Evolutionary conservation across 192 early-diverging fungal genomes (phyloP), one percentile per base, ranked within the genome.

Genomic region (Podila verticillata): DNA sequence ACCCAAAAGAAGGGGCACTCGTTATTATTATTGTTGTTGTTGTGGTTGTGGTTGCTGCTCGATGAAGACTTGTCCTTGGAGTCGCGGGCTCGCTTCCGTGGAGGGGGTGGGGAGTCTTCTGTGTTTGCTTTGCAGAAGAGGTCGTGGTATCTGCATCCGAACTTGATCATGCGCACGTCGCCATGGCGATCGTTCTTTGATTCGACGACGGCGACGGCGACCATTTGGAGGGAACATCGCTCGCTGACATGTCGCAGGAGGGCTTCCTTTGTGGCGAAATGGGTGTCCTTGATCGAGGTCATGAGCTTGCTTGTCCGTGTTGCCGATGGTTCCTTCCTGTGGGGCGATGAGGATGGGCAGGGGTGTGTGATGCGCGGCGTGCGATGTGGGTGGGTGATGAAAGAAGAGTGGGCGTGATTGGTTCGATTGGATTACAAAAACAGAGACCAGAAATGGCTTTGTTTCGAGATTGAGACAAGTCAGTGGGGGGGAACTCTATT

Each of bases 161-260:
- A 54, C 51, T 54, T 54, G 51, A 54, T 54, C 51, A 54, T 54
- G 20, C 51, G 51, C 51, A 54, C 51, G 51, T 54, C 22, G 12
- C 51, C 51, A 54, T 54, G 51, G 51, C 51, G 51, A 54, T 54
- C 51, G 51, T 54, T 54, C 22, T 54, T 54, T 54, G 51, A 54
- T 54, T 54, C 51, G 22, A 54, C 51, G 4, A 54, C 51, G 20
- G 51, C 51, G 1, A 54, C 51, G 51, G 51, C 24, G 51, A 54
- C 51, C 51, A 54, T n/a, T 26, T 54, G 51, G n/a, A 54, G 51
- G 51, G 51, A 54, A 24, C 20, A 54, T n/a, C 51, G 51, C 51
- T 54, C 51, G 17, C 51, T 54, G 22, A 54, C 51, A 54, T 54
- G 51, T 54, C 51, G 51, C 51, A 54, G 51, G n/a, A 54, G 24